These are phyloP conservation scores for Microbotryum silenes-acaulis DNA, from an alignment of 1,284 basidiomycete genomes.

Conservation along the genomic window DNA sequence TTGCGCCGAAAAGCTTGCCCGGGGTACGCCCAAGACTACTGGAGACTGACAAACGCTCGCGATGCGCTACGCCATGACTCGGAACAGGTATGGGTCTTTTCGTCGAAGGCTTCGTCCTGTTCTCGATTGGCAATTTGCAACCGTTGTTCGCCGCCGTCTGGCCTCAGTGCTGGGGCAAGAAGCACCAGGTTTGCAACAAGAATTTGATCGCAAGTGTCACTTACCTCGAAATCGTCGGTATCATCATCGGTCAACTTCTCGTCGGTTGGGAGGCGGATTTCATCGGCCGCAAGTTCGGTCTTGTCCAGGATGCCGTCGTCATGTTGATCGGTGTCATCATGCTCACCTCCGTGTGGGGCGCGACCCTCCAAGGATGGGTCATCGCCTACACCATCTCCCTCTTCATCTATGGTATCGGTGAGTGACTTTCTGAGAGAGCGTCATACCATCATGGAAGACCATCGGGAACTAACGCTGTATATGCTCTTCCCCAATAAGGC, in stretches of 20 bases:
- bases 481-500: slow-evolving; percentile 21
- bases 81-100: slow-evolving; percentile 42
- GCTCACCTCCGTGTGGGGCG: slow-evolving; percentile 51
- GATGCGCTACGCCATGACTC: no score
- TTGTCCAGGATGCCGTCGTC: slow-evolving; percentile 41
- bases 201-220: slow-evolving; percentile 31
- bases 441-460: neutral
- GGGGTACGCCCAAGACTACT: no score
- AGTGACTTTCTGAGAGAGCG: slow-evolving; percentile 14
- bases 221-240: slow-evolving; percentile 48
- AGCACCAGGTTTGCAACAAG: slow-evolving; percentile 43
- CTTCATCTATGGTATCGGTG: slow-evolving; percentile 47
- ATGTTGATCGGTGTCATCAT: slow-evolving; percentile 48
- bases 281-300: slow-evolving; percentile 45
- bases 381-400: slow-evolving; percentile 47
- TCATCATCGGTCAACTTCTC: slow-evolving; percentile 49
- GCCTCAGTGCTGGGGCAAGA: slow-evolving; percentile 47
- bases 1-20: neutral
- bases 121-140: slow-evolving; percentile 50
- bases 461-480: no score
- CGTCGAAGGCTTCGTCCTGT: slow-evolving; percentile 48
- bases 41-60: no score
- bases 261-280: slow-evolving; percentile 52
- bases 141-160: slow-evolving; percentile 47
- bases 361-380: slow-evolving; percentile 48